Evolutionary conservation across 2,329 filamentous ascomycete species (phyloP).

Genomic region (Cercospora brassicicola): DNA sequence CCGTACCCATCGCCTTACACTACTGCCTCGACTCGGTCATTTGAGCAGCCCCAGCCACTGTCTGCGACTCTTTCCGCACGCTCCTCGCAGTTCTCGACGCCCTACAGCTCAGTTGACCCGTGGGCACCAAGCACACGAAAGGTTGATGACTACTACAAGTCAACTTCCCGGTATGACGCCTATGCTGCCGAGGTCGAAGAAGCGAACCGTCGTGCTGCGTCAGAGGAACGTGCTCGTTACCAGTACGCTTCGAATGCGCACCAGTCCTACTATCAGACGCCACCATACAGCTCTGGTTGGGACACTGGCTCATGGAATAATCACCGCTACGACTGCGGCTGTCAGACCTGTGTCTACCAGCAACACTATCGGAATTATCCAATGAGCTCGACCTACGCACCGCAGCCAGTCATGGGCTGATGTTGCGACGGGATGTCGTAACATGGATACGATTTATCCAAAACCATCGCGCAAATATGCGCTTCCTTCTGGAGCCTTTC

Average conservation of each 20-base stretch:
- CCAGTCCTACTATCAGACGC: constrained; percentile 33
- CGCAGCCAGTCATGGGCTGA: constrained; percentile 14
- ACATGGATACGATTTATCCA: not conserved
- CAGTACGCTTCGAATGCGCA: constrained; percentile 32
- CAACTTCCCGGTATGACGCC: constrained; percentile 36
- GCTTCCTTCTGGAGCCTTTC: not conserved
- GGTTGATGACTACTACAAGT: constrained; percentile 39
- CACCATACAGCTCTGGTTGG: constrained; percentile 37
- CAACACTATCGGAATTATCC: constrained; percentile 39
- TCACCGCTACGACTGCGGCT: constrained; percentile 41
- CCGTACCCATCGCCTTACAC: constrained; percentile 41
- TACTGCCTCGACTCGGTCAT: constrained; percentile 27
- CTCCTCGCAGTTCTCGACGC: constrained; percentile 37
- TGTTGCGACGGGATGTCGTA: not conserved
- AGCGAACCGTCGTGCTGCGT: constrained; percentile 33
- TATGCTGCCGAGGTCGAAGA: constrained; percentile 32
- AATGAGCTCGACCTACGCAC: constrained; percentile 34
- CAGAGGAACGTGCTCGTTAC: constrained; percentile 38
- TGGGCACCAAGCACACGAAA: constrained; percentile 36
- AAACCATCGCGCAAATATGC: not conserved
- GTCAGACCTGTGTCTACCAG: constrained; percentile 38
- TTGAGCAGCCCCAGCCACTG: constrained; percentile 27
- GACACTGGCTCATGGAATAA: constrained; percentile 38
- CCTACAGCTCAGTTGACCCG: constrained; percentile 38
- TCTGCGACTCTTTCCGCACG: constrained; percentile 29